These are phyloP conservation scores for Colletotrichum melonis DNA, from an alignment of 2,329 filamentous ascomycete species.

Conservation along the genomic window DNA sequence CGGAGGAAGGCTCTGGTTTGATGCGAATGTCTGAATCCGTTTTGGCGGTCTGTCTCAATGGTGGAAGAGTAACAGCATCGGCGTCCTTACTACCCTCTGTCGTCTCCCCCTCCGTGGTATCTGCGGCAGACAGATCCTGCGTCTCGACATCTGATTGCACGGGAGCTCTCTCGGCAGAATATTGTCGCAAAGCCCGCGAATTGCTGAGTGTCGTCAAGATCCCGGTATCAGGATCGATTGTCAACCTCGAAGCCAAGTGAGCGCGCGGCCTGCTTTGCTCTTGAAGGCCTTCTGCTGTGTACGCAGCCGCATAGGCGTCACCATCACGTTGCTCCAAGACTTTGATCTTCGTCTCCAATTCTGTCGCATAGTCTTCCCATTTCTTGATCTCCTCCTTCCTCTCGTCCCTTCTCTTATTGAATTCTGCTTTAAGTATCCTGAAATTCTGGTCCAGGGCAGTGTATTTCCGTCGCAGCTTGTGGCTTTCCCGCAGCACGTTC, in stretches of 20 bases:
- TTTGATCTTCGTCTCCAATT: slow-evolving; percentile 56
- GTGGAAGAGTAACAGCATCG: slow-evolving; percentile 20
- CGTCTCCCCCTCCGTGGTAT: slow-evolving; percentile 13
- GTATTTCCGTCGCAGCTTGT: slow-evolving; percentile 53
- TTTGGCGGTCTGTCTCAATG: slow-evolving; percentile 5
- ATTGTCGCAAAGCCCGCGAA: neutral
- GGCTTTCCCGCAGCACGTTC: slow-evolving; percentile 22
- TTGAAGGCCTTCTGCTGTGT: neutral
- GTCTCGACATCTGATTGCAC: neutral
- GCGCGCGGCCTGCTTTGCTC: slow-evolving; percentile 21
- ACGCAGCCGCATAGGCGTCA: slow-evolving; percentile 16
- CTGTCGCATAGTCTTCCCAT: slow-evolving; percentile 59
- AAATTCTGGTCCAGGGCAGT: slow-evolving; percentile 53
- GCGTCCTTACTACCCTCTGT: slow-evolving; percentile 15
- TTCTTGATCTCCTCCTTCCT: slow-evolving; percentile 54
- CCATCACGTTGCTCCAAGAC: slow-evolving; percentile 53
- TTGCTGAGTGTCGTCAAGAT: neutral
- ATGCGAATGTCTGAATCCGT: slow-evolving; percentile 39
- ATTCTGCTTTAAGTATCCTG: slow-evolving; percentile 51
- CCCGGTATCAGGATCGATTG: slow-evolving; percentile 20
- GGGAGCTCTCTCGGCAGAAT: neutral
- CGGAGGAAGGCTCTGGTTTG: slow-evolving; percentile 66
- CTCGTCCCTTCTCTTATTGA: slow-evolving; percentile 54
- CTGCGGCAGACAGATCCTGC: neutral
- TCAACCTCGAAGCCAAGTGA: slow-evolving; percentile 19